Evolutionary conservation across 2,329 filamentous ascomycete genomes (phyloP), one percentile per base, ranked within the genome.

Genomic region (Aspergillus thermomutatus): DNA sequence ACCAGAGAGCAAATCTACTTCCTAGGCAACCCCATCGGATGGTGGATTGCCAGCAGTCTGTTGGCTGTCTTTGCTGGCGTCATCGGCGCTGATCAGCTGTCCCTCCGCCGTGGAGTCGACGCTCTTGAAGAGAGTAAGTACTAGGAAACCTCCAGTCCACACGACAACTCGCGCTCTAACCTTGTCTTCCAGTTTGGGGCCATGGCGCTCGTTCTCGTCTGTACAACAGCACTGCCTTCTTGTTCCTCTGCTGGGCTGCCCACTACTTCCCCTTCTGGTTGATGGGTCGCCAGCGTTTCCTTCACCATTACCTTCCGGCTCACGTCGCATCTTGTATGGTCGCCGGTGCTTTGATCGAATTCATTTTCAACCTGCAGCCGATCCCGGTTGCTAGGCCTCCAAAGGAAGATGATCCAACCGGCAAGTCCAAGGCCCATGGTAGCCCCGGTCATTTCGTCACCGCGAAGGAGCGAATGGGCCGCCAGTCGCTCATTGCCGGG

Each of bases 181-280:
- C 1, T 11, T 31, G n/a, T 25, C 54, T 25, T 57, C 49, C 58
- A 80, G 74, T 77, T 52, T 77, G 74, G 74, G 76, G 72, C 41
- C 50, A 70, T 89, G 92, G 92, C 64, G 92, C 94, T 28, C 92
- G 94, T 63, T 92, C 90, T 25, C 92, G 92, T 62, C 83, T 99
- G 50, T 99, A 99, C 79, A 97, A 97, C 82, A 97, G 92, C 54
- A 97, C 94, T 0, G 94, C 94, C 25, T 99, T 99, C 84, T 95
- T 99, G 81, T 97, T 97, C 86, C 85, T 99, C 56, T 91, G 92
- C 55, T 99, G 94, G 94, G 92, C 91, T 14, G 93, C 92, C 2
- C 94, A 99, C 75, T 99, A 97, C 80, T 86, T 96, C 75, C 93
- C 93, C 52, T 99, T 99, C 82, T 99, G 87, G 79, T 86, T 97